These are phyloP conservation scores for Lizonia empirigonia DNA, from an alignment of 2,329 filamentous ascomycete genomes.

Conservation along the genomic window DNA sequence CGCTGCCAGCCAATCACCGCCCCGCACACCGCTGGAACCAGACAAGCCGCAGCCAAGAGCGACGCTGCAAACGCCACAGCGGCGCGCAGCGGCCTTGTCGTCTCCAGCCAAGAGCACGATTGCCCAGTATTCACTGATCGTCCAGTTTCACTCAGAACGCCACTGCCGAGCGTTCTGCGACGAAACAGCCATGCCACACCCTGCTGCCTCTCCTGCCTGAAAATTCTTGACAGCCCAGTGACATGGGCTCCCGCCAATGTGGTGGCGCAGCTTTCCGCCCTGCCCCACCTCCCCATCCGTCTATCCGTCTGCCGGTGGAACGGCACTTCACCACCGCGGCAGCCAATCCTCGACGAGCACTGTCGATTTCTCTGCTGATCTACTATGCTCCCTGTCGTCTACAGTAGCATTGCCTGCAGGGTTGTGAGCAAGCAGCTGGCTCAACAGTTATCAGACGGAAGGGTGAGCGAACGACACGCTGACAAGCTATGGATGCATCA, in stretches of 20 bases:
- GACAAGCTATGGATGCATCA: background rate
- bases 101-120: constrained; percentile 6
- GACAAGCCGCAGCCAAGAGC: background rate
- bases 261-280: constrained; percentile 4
- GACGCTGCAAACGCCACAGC: constrained; percentile 10
- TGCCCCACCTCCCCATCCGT: constrained; percentile 6
- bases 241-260: background rate
- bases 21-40: background rate
- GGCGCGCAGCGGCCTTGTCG: background rate
- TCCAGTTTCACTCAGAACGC: constrained; percentile 3
- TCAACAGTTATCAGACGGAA: background rate
- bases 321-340: background rate
- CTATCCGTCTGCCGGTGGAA: constrained; percentile 9
- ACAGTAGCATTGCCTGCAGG: no score
- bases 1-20: constrained; percentile 1
- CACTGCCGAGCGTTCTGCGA: constrained; percentile 8
- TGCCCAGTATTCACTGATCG: constrained; percentile 4
- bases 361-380: background rate
- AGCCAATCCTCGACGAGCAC: background rate
- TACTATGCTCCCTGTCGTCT: background rate
- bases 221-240: background rate
- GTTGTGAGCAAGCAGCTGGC: no score
- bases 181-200: background rate
- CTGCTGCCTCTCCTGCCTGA: constrained; percentile 1
- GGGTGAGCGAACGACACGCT: background rate